Evolutionary conservation across 768 basidiomycete genomes (phyloP), one percentile per base, ranked within the genome.

Genomic region (Kwoniella pini): DNA sequence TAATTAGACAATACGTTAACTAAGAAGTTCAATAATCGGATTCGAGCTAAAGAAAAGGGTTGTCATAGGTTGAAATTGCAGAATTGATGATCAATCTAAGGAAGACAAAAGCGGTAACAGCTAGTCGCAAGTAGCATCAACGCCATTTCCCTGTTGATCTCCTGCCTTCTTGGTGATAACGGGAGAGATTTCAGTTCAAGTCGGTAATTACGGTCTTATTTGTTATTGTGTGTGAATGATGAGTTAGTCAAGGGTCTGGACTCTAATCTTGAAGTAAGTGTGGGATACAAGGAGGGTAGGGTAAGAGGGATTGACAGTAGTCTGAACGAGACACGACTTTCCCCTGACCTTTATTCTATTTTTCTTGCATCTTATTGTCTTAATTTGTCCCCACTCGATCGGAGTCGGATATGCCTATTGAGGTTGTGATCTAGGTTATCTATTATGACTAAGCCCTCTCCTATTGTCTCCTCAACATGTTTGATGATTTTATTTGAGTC

Each of bases 281-380:
- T 43, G 10, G 21, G 15, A 15, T 15, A 26, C 17, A 2, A 26
- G 12, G 45, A 46, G 45, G 45, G 45, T 12, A 22, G 1, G 2
- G 45, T 46, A 46, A 46, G 45, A 46, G 45, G 45, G 45, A 46
- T 46, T 26, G 22, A 46, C 45, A 46, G 11, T 30, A 46, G 45
- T 46, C 12, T 12, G 27, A 26, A 46, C 4, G 21, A 44, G 27
- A 46, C 45, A 46, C 45, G 24, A 46, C 45, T 27, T 46, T 46
- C 24, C 1, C 27, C 13, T 24, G 42, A 22, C 24, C 19, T 46
- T 46, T 46, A 26, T 46, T 46, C 15, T 36, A 7, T 15, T 15
- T 7, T 15, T 36, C 7, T 36, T 7, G 15, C 33, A 36, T 36
- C 33, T 36, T 15, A 7, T 36, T 15, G 33, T 36, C 33, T 36